These are phyloP conservation scores for Triticum aestivum DNA, from an alignment of 176 grass and related monocot species.

Conservation along the genomic window DNA sequence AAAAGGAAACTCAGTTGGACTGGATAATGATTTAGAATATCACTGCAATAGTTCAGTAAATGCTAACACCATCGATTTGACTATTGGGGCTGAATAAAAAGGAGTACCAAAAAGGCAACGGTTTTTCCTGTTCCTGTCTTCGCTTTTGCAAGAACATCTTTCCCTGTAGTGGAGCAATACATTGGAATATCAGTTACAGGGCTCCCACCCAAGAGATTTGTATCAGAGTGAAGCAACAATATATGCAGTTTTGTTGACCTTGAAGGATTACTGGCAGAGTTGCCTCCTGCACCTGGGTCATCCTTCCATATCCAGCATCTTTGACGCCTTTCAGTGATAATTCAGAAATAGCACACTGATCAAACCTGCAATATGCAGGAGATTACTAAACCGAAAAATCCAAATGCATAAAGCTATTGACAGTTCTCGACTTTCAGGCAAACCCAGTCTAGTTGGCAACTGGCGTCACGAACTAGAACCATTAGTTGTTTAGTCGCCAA, in stretches of 20 bases:
- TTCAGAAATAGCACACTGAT: conserved; percentile 57
- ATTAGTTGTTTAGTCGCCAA: background rate
- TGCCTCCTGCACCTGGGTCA: conserved; percentile 75
- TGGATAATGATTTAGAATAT: conserved; percentile 3
- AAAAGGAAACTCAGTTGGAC: conserved; percentile 32
- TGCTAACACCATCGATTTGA: conserved; percentile 19
- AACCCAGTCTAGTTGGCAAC: background rate
- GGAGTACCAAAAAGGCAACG: conserved; percentile 93
- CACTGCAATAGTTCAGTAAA: conserved; percentile 18
- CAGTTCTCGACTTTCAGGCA: conserved; percentile 2
- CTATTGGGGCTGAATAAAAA: conserved; percentile 9
- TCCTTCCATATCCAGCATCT: conserved; percentile 78
- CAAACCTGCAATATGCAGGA: conserved; percentile 51
- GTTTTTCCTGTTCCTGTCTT: conserved; percentile 99
- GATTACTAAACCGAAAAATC: background rate
- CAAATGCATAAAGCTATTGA: background rate
- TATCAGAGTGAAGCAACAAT: background rate
- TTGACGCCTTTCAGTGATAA: conserved; percentile 55
- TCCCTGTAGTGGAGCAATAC: conserved; percentile 52
- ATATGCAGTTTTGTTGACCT: conserved; percentile 32
- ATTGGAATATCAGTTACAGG: background rate
- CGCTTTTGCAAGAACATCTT: conserved; percentile 99
- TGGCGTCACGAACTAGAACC: background rate
- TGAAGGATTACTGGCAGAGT: conserved; percentile 69
- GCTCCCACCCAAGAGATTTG: background rate